Evolutionary conservation across 768 basidiomycete species (phyloP), one percentile per base, ranked within the genome.

Genomic region (Suillus sp.): DNA sequence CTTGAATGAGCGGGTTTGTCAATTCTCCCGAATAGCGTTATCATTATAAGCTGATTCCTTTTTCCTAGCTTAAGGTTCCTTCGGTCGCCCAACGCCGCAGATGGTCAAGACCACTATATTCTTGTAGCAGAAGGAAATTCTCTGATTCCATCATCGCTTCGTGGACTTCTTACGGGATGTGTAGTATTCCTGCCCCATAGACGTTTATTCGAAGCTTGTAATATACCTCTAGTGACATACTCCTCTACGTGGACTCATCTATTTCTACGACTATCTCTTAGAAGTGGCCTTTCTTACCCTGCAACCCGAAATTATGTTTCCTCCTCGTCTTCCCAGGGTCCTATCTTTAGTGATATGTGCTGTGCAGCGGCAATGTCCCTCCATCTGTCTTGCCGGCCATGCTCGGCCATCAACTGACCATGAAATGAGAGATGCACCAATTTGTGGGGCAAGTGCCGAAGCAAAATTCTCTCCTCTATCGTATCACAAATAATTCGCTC

Each of bases 21-120:
- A 14, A 20, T 54, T 55, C 30, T 38, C 13, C 34, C 13, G 25
- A 45, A 30, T 38, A 32, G 18, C 14, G 5, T 22, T 53, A 61
- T 27, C 37, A 40, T 57, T 32, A 60, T 50, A 25, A 25, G 38
- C 60, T 64, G 47, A 62, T 48, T 50, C 20, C 25, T 53, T 10
- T 38, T 11, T 63, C 27, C 42, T 60, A 81, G 81, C 79, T 60
- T 80, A 82, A 69, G 78, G 78, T 22, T 79, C 79, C 3, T 80
- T 81, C 66, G 67, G 77, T 38, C 73, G 79, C 22, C 81, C 81
- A 68, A 79, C 79, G 1, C 81, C 81, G 40, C 74, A 78, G 37
- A 20, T 69, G 48, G 62, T 69, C 53, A 69, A 70, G 47, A 66
- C 70, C 18, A 18, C 64, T 34, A 69, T 67, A 16, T 64, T 67